A percentile compares a stretch with the other conserved stretches of the same genome.
Evolutionary conservation across 768 basidiomycete genomes (phyloP).

Genomic region (Amanita subjunquillea): DNA sequence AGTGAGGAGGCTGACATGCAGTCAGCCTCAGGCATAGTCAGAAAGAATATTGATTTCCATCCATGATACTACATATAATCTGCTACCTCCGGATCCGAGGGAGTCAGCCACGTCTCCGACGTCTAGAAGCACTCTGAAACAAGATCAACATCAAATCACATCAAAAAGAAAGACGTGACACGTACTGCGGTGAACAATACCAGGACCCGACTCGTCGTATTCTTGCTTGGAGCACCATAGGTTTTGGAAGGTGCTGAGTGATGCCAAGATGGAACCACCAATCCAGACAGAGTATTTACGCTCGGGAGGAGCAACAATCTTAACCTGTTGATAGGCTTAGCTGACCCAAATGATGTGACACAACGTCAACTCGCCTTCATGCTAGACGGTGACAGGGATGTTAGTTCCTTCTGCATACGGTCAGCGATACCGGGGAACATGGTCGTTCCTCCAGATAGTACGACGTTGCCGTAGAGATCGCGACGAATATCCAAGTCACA

Average conservation of each 20-base stretch:
- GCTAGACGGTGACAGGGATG: slow-evolving; percentile 72
- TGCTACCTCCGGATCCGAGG: neutral
- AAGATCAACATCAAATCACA: neutral
- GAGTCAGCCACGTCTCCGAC: neutral
- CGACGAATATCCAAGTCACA: slow-evolving; percentile 84
- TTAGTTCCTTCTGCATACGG: slow-evolving; percentile 83
- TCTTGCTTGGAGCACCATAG: slow-evolving; percentile 92
- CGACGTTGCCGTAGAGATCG: slow-evolving; percentile 72
- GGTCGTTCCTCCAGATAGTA: slow-evolving; percentile 83
- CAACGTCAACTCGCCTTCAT: slow-evolving; percentile 55
- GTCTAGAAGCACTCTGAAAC: slow-evolving; percentile 23
- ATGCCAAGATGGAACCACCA: slow-evolving; percentile 79
- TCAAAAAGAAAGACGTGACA: slow-evolving; percentile 12
- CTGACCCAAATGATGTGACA: neutral
- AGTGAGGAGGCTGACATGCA: no score
- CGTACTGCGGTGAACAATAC: slow-evolving; percentile 71
- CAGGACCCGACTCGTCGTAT: slow-evolving; percentile 80
- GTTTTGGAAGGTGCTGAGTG: slow-evolving; percentile 93
- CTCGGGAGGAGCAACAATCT: slow-evolving; percentile 90
- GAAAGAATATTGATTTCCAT: neutral
- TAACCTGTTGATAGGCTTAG: slow-evolving; percentile 38
- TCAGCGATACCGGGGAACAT: slow-evolving; percentile 97
- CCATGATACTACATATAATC: neutral
- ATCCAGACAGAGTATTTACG: slow-evolving; percentile 97
- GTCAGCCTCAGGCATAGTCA: slow-evolving; percentile 17